Evolutionary conservation across 179 eudicot species (phyloP).

Genomic region (Amaranthus tricolor): DNA sequence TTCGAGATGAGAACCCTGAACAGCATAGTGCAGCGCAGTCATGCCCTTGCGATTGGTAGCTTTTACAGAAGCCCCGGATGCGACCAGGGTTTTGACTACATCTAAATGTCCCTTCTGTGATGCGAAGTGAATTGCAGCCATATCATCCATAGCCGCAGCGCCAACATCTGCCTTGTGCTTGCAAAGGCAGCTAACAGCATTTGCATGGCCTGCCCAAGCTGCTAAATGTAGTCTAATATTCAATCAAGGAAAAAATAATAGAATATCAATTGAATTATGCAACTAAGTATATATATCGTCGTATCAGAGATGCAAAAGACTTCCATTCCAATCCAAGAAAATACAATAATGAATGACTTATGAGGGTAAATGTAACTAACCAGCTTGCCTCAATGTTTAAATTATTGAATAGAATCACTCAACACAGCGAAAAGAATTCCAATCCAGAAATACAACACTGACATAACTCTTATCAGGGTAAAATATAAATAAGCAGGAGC

Average conservation of each 20-base stretch:
- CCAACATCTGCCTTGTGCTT: conserved; percentile 88
- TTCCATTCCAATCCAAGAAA: no score
- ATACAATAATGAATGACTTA: no score
- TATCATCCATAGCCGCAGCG: conserved; percentile 97
- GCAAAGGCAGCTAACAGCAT: conserved; percentile 68
- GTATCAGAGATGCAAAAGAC: no score
- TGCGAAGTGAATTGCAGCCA: conserved; percentile 95
- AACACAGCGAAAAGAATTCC: no score
- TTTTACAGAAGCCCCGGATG: conserved; percentile 70
- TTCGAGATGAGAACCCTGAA: conserved; percentile 78
- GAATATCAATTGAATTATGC: neutral
- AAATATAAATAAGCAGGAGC: no score
- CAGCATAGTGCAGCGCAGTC: conserved; percentile 90
- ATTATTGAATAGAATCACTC: no score
- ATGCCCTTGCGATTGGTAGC: conserved; percentile 79
- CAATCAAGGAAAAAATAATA: conserved; percentile 33
- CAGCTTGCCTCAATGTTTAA: no score
- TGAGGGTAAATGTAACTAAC: no score
- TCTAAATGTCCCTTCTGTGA: conserved; percentile 91
- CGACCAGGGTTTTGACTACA: conserved; percentile 58
- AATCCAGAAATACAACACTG: no score
- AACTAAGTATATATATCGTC: neutral
- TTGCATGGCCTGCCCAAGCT: conserved; percentile 90
- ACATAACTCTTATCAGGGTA: no score
- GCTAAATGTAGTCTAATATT: conserved; percentile 79